Evolutionary conservation across 148 eudicot genomes (phyloP), one percentile per base, ranked within the genome.

Genomic region (Agrostemma githago): DNA sequence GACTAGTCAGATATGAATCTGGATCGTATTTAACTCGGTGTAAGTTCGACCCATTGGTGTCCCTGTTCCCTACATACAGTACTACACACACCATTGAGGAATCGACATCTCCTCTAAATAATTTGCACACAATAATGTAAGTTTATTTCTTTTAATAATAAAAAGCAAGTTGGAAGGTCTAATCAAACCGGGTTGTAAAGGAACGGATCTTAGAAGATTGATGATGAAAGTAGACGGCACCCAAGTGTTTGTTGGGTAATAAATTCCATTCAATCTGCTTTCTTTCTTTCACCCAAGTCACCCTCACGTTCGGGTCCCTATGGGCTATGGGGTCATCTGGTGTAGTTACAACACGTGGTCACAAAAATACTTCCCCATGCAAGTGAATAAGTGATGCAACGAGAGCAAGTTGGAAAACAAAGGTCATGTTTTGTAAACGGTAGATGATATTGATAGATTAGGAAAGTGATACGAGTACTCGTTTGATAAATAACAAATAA

Each of bases 311-410:
- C 5, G 68, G 46, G 46, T 14, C 20, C 68, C 17, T 43, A 0
- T 2, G 46, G 0, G 1, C 8, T 26, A 66, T 78, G 66, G 51
- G 72, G 58, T 70, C 79, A 79, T 80, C 76, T 64, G 68, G 41
- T 60, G 73, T 76, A 69, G 79, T 74, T 79, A 80, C 41, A 70
- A 80, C 80, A 80, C 80, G 80, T 80, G 80, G 77, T 54, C 53
- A 61, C 67, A 40, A 72, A 72, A 53, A 67, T 72, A 73, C 74
- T 68, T 67, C 76, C 72, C 83, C 34, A 26, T 26, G 34, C 34
- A 26, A 26, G 34, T 26, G 34, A 26, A 26, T 26, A 26, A 26
- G 34, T 26, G 34, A 72, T 80, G 74, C 77, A 71, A 71, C 43
- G 26, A 64, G 11, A 41, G 3, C 19, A 61, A 43, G 26, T 16